Conservation (phyloP, 2,329 filamentous ascomycete genomes). For the Colletotrichum musicola region DNA sequence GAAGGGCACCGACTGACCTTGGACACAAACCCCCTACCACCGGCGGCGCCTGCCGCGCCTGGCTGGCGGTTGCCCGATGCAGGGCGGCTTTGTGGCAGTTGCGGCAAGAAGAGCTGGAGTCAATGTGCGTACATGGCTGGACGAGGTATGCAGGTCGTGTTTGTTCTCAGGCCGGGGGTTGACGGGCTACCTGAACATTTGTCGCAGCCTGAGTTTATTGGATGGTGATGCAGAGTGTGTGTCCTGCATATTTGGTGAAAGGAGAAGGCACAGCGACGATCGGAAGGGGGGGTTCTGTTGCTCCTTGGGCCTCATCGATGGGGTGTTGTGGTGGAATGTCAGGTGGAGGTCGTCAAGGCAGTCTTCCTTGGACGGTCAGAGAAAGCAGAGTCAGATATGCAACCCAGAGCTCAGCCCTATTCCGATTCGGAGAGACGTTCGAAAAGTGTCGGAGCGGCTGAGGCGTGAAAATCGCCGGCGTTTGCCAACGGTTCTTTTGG, state of each 20-base stretch:
- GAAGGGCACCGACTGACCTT: too few relatives aligned
- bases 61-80: constrained; percentile 8
- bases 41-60: constrained; percentile 19
- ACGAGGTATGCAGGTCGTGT: too few relatives aligned
- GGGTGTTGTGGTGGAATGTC: not conserved
- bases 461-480: constrained; percentile 4
- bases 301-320: not conserved
- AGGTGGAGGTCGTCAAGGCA: constrained; percentile 5
- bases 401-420: constrained; percentile 3
- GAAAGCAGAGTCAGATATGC: not conserved
- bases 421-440: not conserved
- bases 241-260: too few relatives aligned
- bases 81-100: constrained; percentile 4
- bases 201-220: constrained; percentile 7
- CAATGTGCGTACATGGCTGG: too few relatives aligned
- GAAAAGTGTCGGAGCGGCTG: constrained; percentile 6
- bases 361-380: not conserved
- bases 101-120: not conserved
- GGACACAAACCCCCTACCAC: too few relatives aligned
- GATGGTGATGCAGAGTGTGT: not conserved
- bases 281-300: not conserved
- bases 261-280: not conserved
- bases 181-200: not conserved
- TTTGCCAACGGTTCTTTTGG: not conserved
- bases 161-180: too few relatives aligned